Evolutionary conservation across 2,329 filamentous ascomycete species (phyloP).

Genomic region (Fusarium mexicanum): DNA sequence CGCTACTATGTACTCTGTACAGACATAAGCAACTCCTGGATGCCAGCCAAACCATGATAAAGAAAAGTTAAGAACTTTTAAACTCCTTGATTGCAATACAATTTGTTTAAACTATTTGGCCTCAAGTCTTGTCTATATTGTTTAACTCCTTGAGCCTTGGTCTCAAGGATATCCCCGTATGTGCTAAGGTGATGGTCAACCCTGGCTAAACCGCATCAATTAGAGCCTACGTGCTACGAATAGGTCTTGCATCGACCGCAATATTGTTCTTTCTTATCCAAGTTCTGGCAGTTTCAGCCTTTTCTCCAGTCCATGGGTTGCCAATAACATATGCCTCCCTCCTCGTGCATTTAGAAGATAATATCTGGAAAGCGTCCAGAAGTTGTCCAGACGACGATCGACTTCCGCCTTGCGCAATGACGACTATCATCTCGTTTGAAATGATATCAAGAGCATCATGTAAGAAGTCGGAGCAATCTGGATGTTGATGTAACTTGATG

Average conservation of each 20-base stretch:
- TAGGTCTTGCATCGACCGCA: background rate
- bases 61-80: background rate
- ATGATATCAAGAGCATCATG: background rate
- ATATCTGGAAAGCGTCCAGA: background rate
- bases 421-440: background rate
- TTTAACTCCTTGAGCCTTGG: background rate
- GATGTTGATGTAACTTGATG: background rate
- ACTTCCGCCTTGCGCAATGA: background rate
- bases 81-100: background rate
- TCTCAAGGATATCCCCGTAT: background rate
- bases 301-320: background rate
- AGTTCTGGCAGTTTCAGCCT: too few species aligned
- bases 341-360: background rate
- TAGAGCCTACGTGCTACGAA: background rate
- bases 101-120: background rate
- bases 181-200: background rate
- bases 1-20: too few species aligned
- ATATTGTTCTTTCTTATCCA: too few species aligned
- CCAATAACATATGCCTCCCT: background rate
- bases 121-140: background rate
- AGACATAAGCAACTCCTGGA: too few species aligned
- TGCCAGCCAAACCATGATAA: too few species aligned
- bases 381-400: background rate
- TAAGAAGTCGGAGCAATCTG: background rate
- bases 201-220: background rate